Evolutionary conservation across 129 eudicot species (phyloP), one percentile per base, ranked within the genome.

Genomic region (Chrysanthemum lavandulifolium): DNA sequence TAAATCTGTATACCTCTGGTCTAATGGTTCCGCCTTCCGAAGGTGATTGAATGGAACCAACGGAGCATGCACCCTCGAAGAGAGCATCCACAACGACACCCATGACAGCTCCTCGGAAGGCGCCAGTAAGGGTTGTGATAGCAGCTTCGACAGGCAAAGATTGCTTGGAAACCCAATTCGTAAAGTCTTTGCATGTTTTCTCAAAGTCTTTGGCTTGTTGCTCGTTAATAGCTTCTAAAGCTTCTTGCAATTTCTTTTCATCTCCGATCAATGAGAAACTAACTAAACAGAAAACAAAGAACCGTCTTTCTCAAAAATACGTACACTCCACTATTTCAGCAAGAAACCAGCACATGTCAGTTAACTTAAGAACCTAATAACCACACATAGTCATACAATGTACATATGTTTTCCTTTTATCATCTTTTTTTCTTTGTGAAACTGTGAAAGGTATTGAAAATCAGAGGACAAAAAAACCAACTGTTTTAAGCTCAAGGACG

Each of bases 111-210:
- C 95, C 95, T 67, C 83, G 90, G 65, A 61, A 75, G 62, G 86
- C 84, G 72, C 88, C 75, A 47, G 95, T 82, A 81, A 67, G 71
- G 56, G 90, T 85, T 27, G 78, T 85, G 54, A 88, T 77, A 70
- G 90, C 86, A 9, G 95, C 84, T 61, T 85, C 90, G 11, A 88
- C 90, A 21, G 90, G 84, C 58, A 88, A 27, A 7, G 95, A 82
- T 63, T 88, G 95, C 68, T 85, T 85, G 58, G 86, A 75, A 14
- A 88, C 54, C 95, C 95, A 88, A 3, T 18, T 71, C 33, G 72
- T 77, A 45, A 85, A 72, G 36, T 88, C 90, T 52, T 82, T 85
- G 63, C 63, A 75, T 70, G 81, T 88, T 19, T 61, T 72, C 72
- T 88, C 88, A 54, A 88, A n/a, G 11, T 68, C 72, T 1, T 77